Evolutionary conservation across 2,329 filamentous ascomycete species (phyloP).

Genomic region (Penicillium sp.): DNA sequence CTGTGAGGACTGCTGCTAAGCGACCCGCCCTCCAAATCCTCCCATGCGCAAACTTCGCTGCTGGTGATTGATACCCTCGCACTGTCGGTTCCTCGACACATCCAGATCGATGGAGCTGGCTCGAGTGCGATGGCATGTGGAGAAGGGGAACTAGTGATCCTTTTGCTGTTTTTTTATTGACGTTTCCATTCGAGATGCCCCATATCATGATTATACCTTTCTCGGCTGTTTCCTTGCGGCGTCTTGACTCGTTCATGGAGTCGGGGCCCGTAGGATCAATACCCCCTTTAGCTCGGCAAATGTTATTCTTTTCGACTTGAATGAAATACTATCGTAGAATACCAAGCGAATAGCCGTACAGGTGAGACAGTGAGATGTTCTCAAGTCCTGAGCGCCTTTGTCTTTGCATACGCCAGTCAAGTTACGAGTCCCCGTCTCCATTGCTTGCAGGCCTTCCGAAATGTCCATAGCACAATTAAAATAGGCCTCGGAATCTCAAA

Average conservation of each 20-base stretch:
- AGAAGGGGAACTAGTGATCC: neutral
- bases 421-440: no score
- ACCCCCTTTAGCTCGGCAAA: slow-evolving; percentile 7
- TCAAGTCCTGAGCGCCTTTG: neutral
- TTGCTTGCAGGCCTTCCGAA: no score
- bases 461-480: no score
- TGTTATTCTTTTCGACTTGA: neutral
- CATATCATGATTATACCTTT: neutral
- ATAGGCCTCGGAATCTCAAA: no score
- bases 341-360: neutral
- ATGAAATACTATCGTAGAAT: neutral
- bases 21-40: neutral
- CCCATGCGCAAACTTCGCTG: neutral
- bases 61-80: neutral
- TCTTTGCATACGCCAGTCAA: no score
- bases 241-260: neutral
- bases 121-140: neutral
- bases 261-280: slow-evolving; percentile 3
- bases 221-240: neutral
- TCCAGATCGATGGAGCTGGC: neutral
- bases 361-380: neutral
- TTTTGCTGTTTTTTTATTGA: neutral
- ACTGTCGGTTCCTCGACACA: neutral
- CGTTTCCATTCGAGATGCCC: neutral
- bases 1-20: slow-evolving; percentile 32